Evolutionary conservation across 2,329 filamentous ascomycete genomes (phyloP), one percentile per base, ranked within the genome.

Genomic region (Alternaria tenuissima): DNA sequence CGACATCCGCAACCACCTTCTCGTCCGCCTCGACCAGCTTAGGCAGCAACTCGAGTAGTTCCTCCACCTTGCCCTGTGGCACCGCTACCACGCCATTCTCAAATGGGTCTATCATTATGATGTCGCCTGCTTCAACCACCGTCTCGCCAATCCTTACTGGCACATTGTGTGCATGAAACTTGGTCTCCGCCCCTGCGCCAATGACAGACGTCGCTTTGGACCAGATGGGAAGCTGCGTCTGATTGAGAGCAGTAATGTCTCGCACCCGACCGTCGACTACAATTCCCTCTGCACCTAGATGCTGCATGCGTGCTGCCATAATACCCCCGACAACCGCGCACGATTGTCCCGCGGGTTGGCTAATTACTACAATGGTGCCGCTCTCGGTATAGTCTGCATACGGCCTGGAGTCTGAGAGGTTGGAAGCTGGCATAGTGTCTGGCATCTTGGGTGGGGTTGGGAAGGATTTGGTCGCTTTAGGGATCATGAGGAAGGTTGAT

Each of bases 281-380:
- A 11, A 90, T 84, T 3, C 84, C 89, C 65, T 82, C 81, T 18
- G 86, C 86, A 14, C 86, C 85, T 11, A 89, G 81, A 14, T 84
- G 75, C 69, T 88, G 87, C 85, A 93, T 90, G 20, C 91, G 83
- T 30, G 86, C 81, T 5, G 89, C 91, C 85, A 93, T 91, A 65
- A 93, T 91, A 18, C 91, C 91, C n/a, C 91, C 91, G 6, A 91
- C 84, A 7, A 91, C 84, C 6, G 91, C 91, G 76, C 91, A 92
- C 52, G 83, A 84, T 73, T 92, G 89, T 1, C 82, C 83, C 0
- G 81, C 70, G 0, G 90, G 89, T 69, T 93, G 90, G 62, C 87
- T 85, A 59, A 93, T 83, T 4, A 93, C 80, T 4, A 89, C 86
- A 54, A 93, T 83, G 1, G 87, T 89, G 7, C 83, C 85, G 0